Percentiles rank a stretch among this genome's conserved stretches.
phyloP scores from a whole-genome alignment of 805 yeast species.

The Zygoascus flipseniorum region DNA sequence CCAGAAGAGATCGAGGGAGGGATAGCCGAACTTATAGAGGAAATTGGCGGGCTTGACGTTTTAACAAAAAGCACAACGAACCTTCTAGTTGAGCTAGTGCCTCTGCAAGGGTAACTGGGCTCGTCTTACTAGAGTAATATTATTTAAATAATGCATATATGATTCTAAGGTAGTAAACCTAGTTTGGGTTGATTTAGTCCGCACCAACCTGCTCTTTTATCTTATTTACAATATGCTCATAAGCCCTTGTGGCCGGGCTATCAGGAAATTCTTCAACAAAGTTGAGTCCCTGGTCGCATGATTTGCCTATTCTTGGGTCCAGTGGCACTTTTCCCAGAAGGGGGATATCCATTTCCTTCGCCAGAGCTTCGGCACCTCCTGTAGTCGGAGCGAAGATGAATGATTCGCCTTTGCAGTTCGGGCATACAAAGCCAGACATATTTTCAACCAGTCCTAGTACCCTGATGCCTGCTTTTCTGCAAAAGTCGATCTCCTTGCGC shows the following conservation, averaged over 20 bases:
- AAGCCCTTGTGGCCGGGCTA: slow-evolving; percentile 86
- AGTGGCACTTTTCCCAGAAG: slow-evolving; percentile 90
- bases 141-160: neutral
- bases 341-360: slow-evolving; percentile 67
- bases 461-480: slow-evolving; percentile 80
- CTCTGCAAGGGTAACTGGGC: neutral
- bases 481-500: slow-evolving; percentile 90
- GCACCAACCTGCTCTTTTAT: slow-evolving; percentile 9
- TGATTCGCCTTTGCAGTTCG: slow-evolving; percentile 83
- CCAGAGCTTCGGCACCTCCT: slow-evolving; percentile 86
- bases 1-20: neutral
- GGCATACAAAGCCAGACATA: slow-evolving; percentile 98
- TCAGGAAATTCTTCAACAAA: slow-evolving; percentile 76
- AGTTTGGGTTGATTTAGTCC: neutral
- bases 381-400: slow-evolving; percentile 91
- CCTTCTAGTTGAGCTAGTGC: neutral
- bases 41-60: neutral
- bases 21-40: neutral
- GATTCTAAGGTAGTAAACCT: neutral
- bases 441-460: slow-evolving; percentile 90
- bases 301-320: slow-evolving; percentile 87
- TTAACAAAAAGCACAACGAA: neutral
- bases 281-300: slow-evolving; percentile 81
- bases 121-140: neutral
- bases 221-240: slow-evolving; percentile 59